Evolutionary conservation across 345 rosid species (phyloP).

Genomic region (Crucihimalaya himalaica): DNA sequence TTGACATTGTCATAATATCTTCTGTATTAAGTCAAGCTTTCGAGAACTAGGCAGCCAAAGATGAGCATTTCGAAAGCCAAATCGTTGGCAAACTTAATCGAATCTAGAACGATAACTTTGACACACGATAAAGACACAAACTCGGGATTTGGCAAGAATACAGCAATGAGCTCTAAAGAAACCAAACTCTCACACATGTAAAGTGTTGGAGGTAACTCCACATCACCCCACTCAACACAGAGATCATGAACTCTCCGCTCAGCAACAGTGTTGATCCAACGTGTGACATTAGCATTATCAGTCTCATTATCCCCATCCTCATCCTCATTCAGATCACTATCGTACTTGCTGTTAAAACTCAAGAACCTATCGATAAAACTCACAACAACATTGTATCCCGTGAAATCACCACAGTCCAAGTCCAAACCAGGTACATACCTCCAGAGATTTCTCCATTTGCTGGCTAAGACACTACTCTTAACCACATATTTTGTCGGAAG

Average conservation of each 20-base stretch:
- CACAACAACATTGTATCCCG: background rate
- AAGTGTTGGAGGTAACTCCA: background rate
- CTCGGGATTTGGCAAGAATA: background rate
- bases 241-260: background rate
- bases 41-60: background rate
- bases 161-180: background rate
- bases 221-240: background rate
- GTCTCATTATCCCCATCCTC: background rate
- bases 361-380: background rate
- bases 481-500: background rate
- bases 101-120: background rate
- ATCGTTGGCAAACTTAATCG: background rate
- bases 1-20: background rate
- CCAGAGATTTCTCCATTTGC: conserved; percentile 2
- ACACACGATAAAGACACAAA: background rate
- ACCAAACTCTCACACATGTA: conserved; percentile 2
- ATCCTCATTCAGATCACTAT: no score
- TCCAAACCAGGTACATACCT: background rate
- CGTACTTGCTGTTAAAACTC: background rate
- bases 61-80: background rate
- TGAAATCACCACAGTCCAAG: background rate
- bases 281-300: background rate
- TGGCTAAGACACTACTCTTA: background rate
- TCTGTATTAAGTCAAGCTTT: background rate
- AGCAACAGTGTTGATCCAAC: background rate